Conservation (phyloP, 495 filamentous ascomycete species). For the Penicillium cataractarum region DNA sequence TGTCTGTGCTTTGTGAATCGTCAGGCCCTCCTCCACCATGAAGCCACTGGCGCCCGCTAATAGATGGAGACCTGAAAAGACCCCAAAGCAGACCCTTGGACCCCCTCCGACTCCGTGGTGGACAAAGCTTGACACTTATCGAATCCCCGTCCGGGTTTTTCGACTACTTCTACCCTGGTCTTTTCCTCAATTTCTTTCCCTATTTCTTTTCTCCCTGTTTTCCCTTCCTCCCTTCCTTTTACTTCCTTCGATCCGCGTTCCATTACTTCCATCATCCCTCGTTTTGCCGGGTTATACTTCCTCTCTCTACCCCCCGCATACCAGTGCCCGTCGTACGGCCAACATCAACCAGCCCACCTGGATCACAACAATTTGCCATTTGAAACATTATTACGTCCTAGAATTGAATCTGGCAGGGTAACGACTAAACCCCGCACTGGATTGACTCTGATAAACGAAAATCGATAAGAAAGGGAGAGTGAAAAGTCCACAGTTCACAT, state of each 20-base stretch:
- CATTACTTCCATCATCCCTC: slow-evolving; percentile 10
- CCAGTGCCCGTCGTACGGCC: slow-evolving; percentile 12
- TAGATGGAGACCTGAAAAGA: background rate
- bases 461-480: background rate
- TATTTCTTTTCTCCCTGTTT: background rate
- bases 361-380: background rate
- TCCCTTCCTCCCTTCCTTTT: background rate
- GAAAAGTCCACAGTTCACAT: background rate
- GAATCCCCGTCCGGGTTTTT: background rate
- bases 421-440: background rate
- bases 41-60: background rate
- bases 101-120: background rate
- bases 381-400: slow-evolving; percentile 3
- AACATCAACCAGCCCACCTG: slow-evolving; percentile 10
- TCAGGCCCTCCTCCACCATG: background rate
- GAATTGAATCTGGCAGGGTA: slow-evolving; percentile 4
- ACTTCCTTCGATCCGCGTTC: slow-evolving; percentile 4
- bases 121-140: slow-evolving; percentile 5
- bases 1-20: background rate
- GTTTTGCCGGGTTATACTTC: slow-evolving; percentile 5
- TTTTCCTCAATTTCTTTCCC: background rate
- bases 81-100: slow-evolving; percentile 3
- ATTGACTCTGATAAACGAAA: background rate
- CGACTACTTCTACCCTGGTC: background rate
- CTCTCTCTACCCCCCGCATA: slow-evolving; percentile 11